Base-by-base conservation (phyloP, 495 filamentous ascomycete genomes). In the Neurospora intermedia region DNA sequence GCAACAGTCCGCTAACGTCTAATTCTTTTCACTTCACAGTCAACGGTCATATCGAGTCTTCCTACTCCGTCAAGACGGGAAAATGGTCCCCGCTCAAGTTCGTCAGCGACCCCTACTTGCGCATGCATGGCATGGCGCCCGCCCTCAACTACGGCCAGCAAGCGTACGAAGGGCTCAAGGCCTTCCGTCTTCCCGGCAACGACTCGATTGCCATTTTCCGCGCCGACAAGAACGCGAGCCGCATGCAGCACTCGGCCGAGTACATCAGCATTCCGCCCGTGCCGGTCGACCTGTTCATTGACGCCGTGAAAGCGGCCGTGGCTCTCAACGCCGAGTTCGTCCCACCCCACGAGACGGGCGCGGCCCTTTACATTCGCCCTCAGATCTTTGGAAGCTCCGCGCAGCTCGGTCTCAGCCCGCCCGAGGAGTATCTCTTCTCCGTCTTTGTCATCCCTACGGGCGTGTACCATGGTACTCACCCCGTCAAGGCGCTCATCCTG, bases 131-230 rank as follows among this genome's bases (percentile, higher is more conserved):
- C 74, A 93, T 97, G 90, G 89, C 93, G 0, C 94, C 94, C 0
- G 94, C 87, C 43, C 87, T 97, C 59, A 97, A 97, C 85, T 97
- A 97, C 79, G 94, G 91, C 54, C 92, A 96, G 76, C 94, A 97
- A 84, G 94, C 93, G 69, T 97, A 94, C 86, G 94, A 97, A 77
- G 94, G 94, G 11, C 87, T 97, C 72, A 98, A 97, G 81, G 93
- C 94, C 70, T 96, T 97, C 87, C 93, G 94, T 43, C 86, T 87
- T 43, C 89, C 91, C 40, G 83, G 85, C 43, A 80, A 87, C 75
- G 77, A 83, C 71, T 77, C 82, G 41, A 92, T 97, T 79, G 85
- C 88, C 74, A 86, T 97, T 75, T 97, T 97, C 87, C 92, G 94
- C 18, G 92, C 94, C 0, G 84, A 87, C 74, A 85, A 88, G 74